Evolutionary conservation across 225 moss, liverwort and hornwort genomes (phyloP).

Genomic region (Physcomitrellopsis africana): DNA sequence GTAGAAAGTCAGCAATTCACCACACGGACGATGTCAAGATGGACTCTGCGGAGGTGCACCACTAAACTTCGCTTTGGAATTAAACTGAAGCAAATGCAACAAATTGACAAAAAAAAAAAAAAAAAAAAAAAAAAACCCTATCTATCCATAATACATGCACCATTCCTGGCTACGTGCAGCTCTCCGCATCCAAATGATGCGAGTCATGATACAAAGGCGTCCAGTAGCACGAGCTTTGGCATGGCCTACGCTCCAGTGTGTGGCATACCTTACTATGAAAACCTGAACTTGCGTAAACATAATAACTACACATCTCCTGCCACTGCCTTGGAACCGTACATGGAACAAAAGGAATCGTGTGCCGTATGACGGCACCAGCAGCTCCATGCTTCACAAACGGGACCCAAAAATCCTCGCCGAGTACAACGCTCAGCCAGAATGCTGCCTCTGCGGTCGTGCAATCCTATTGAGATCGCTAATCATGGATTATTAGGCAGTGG

Average conservation of each 20-base stretch:
- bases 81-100: conserved; percentile 32
- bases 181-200: conserved; percentile 35
- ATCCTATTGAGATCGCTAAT: neutral
- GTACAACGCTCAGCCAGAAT: neutral
- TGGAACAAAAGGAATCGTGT: neutral
- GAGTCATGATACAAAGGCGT: conserved; percentile 36
- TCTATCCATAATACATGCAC: conserved; percentile 26
- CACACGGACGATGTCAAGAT: neutral
- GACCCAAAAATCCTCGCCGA: neutral
- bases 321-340: neutral
- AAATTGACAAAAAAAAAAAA: neutral
- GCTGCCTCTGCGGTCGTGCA: conserved; percentile 7
- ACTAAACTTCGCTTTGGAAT: conserved; percentile 18
- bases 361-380: neutral
- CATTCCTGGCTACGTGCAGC: conserved; percentile 29
- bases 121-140: conserved; percentile 27
- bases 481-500: conserved; percentile 17
- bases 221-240: conserved; percentile 16
- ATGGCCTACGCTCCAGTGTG: conserved; percentile 18
- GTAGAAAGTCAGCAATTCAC: neutral
- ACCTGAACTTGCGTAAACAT: conserved; percentile 11
- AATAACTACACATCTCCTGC: conserved; percentile 1
- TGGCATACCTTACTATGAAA: conserved; percentile 21
- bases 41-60: neutral
- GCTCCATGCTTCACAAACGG: neutral